Evolutionary conservation across 1,139 yeast genomes (phyloP), one percentile per base, ranked within the genome.

Genomic region (Hansenula lynferdii): DNA sequence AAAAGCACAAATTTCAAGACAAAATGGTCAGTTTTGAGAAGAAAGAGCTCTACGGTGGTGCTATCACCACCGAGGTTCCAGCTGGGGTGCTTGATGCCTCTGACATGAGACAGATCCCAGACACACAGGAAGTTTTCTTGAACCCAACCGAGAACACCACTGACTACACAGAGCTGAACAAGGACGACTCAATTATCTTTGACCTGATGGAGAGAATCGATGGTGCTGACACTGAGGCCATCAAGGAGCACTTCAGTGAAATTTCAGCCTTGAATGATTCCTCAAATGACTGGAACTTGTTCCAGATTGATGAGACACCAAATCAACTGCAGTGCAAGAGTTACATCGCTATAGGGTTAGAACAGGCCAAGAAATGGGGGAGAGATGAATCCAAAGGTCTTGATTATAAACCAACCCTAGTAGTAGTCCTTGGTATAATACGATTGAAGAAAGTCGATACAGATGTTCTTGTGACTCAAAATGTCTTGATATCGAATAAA

Each of bases 91-190:
- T 79, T 2, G 96, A 89, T 57, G 95, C 86, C 1, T 81, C 95
- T 2, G 57, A 64, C 31, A 59, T 87, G 38, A 67, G 97, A 42
- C 85, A 85, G 45, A 77, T 89, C 2, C 96, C 97, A 0, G 96
- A 89, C 53, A 80, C 85, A 2, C 96, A 89, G 56, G 97, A 89
- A 57, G 95, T 86, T 22, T 89, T 73, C 54, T 74, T 86, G 49
- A 51, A 60, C 37, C 48, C 53, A 4, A 39, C 50, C 5, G 70
- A 65, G 41, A 62, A 62, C 37, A 55, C 61, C 1, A 53, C 54
- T 15, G 54, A 58, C 20, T 61, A 66, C 40, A 44, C 60, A 7
- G 29, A 41, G 17, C 49, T 68, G 35, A 60, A 64, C 31, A 55
- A 59, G 34, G 79, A 82, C 42, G 80, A 75, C 47, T 75, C 90